phyloP scores from a whole-genome alignment of 345 rosid genomes.

The Hibiscus mutabilis region DNA sequence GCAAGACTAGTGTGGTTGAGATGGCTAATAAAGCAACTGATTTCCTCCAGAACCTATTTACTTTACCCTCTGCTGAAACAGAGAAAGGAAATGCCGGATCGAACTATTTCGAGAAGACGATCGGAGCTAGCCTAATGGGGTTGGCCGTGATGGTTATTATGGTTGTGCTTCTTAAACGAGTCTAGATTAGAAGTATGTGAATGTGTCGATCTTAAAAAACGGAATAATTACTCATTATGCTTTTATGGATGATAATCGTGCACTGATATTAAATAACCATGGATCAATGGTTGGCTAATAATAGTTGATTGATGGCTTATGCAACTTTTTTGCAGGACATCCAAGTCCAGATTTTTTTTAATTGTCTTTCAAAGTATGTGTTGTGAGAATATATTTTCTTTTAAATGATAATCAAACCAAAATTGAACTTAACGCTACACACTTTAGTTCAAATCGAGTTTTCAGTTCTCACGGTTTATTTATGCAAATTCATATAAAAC shows the following conservation, averaged over 20 bases:
- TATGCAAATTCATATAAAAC: too few species aligned
- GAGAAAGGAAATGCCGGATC: slow-evolving; percentile 23
- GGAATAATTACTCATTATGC: too few species aligned
- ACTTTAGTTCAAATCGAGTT: too few species aligned
- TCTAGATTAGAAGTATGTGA: slow-evolving; percentile 12
- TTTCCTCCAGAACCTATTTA: slow-evolving; percentile 43
- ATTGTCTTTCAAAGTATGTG: too few species aligned
- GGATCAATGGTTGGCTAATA: neutral
- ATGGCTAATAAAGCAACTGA: slow-evolving; percentile 43
- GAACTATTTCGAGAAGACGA: slow-evolving; percentile 17
- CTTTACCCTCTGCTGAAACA: slow-evolving; percentile 23
- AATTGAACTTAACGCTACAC: too few species aligned
- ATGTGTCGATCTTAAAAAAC: slow-evolving; percentile 31
- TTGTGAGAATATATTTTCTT: too few species aligned
- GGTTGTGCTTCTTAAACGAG: slow-evolving; percentile 54
- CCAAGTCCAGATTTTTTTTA: too few species aligned
- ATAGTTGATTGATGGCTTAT: too few species aligned
- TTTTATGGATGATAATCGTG: neutral
- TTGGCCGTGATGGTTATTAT: slow-evolving; percentile 55
- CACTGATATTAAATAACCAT: too few species aligned
- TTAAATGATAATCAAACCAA: too few species aligned
- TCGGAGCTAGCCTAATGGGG: slow-evolving; percentile 40
- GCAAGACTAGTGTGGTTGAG: slow-evolving; percentile 44
- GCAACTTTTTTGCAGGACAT: too few species aligned
- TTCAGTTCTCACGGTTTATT: too few species aligned